These are phyloP conservation scores for Lichtheimia ramosa DNA, from an alignment of 371 early-diverging fungal genomes.

Conservation along the genomic window DNA sequence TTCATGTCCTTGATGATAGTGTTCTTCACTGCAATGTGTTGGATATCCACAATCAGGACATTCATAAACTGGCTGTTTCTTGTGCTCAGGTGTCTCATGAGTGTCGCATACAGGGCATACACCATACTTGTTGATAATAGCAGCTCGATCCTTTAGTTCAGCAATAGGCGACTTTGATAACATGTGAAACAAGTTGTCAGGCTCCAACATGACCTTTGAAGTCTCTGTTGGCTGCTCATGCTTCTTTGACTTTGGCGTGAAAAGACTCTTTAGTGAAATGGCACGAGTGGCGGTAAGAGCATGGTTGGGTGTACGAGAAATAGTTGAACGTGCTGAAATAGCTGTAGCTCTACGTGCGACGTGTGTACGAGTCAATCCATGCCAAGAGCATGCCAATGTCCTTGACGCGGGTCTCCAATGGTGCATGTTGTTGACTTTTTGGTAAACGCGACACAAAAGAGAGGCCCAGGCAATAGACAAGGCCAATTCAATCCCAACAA, in stretches of 20 bases:
- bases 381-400: conserved; percentile 6
- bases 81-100: conserved; percentile 34
- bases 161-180: conserved; percentile 73
- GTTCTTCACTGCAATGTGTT: conserved; percentile 79
- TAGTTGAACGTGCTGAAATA: not conserved
- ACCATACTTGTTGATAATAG: conserved; percentile 69
- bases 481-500: no score
- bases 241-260: not conserved
- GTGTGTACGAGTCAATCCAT: not conserved
- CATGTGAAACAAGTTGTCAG: conserved; percentile 71
- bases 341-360: not conserved
- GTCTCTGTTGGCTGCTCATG: not conserved
- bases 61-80: conserved; percentile 57
- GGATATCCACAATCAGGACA: conserved; percentile 87
- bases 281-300: conserved; percentile 9
- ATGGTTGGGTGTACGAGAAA: not conserved
- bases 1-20: conserved; percentile 63
- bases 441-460: conserved; percentile 1
- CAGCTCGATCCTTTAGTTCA: conserved; percentile 68
- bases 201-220: conserved; percentile 37
- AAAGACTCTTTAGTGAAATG: conserved; percentile 10
- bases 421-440: conserved; percentile 1
- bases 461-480: no score
- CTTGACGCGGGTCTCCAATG: conserved; percentile 9
- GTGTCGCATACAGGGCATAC: conserved; percentile 75